Evolutionary conservation across 805 yeast species (phyloP).

Genomic region (Metschnikowia picachoensis): DNA sequence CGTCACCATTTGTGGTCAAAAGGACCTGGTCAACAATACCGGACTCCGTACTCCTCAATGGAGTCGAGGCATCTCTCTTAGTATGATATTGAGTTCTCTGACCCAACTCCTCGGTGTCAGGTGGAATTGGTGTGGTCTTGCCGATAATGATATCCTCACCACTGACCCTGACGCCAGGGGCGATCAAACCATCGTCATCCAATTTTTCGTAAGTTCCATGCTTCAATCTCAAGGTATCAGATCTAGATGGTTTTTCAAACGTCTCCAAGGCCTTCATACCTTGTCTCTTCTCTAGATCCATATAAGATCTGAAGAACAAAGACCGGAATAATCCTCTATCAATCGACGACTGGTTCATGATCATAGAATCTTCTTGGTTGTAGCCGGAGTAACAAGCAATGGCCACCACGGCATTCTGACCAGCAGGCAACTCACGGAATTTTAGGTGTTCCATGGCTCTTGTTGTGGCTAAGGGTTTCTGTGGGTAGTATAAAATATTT

Average conservation of each 20-base stretch:
- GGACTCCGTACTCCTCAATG: constrained; percentile 91
- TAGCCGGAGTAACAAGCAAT: constrained; percentile 98
- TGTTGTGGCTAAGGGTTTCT: constrained; percentile 96
- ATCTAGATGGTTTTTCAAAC: constrained; percentile 93
- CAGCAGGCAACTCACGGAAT: constrained; percentile 97
- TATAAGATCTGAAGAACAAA: constrained; percentile 91
- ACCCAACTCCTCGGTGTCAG: constrained; percentile 97
- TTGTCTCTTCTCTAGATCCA: constrained; percentile 97
- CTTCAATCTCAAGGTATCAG: constrained; percentile 90
- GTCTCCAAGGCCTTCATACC: constrained; percentile 99
- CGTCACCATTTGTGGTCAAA: constrained; percentile 96
- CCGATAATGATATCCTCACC: constrained; percentile 99
- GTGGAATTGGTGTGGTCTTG: constrained; percentile 98
- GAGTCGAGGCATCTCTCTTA: constrained; percentile 97
- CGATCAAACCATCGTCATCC: constrained; percentile 96
- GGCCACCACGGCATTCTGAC: constrained; percentile 98
- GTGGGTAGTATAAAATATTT: constrained; percentile 93
- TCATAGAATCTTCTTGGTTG: constrained; percentile 99
- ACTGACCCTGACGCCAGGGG: constrained; percentile 97
- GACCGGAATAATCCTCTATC: constrained; percentile 96
- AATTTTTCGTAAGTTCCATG: constrained; percentile 98
- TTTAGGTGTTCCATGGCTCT: constrained; percentile 96
- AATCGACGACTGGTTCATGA: constrained; percentile 97
- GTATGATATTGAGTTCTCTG: constrained; percentile 98
- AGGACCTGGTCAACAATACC: constrained; percentile 98